Percentiles rank a stretch among this genome's conserved stretches.
These are phyloP conservation scores for Aureobasidium sp. DNA, from an alignment of 2,329 filamentous ascomycete species.

Conservation along the genomic window DNA sequence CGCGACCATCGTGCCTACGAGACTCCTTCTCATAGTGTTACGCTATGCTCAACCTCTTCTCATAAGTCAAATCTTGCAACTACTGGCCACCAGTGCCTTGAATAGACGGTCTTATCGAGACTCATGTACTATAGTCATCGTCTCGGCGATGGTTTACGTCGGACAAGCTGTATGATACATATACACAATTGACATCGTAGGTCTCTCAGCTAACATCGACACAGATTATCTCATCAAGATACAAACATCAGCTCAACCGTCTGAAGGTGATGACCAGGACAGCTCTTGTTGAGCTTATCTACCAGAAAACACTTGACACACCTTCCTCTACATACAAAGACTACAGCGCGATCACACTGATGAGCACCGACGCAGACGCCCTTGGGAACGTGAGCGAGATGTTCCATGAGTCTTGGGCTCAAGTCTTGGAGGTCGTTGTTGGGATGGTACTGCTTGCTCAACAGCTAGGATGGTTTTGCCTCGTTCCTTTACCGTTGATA, in stretches of 20 bases:
- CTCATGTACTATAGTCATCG: not conserved
- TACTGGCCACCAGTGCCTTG: not conserved
- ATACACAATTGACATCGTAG: not conserved
- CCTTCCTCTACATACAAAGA: not conserved
- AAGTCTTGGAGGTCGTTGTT: slow-evolving; percentile 15
- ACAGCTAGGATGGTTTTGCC: slow-evolving; percentile 16
- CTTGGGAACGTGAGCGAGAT: slow-evolving; percentile 10
- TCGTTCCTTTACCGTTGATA: slow-evolving; percentile 13
- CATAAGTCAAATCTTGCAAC: not conserved
- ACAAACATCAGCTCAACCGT: slow-evolving; percentile 1
- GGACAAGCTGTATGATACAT: slow-evolving; percentile 1
- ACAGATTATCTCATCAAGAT: not conserved
- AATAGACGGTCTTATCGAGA: not conserved
- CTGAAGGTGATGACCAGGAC: not conserved
- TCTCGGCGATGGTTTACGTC: not conserved
- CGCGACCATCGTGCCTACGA: not conserved
- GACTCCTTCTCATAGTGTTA: not conserved
- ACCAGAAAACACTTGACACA: not conserved
- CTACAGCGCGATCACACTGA: not conserved
- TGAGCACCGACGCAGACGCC: slow-evolving; percentile 15
- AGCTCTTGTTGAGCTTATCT: not conserved
- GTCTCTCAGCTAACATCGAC: not conserved
- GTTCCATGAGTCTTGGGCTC: slow-evolving; percentile 17
- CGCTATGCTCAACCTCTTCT: slow-evolving; percentile 7
- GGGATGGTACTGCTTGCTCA: slow-evolving; percentile 10